Evolutionary conservation across 768 basidiomycete species (phyloP).

Genomic region (Pulveroboletus sp.): DNA sequence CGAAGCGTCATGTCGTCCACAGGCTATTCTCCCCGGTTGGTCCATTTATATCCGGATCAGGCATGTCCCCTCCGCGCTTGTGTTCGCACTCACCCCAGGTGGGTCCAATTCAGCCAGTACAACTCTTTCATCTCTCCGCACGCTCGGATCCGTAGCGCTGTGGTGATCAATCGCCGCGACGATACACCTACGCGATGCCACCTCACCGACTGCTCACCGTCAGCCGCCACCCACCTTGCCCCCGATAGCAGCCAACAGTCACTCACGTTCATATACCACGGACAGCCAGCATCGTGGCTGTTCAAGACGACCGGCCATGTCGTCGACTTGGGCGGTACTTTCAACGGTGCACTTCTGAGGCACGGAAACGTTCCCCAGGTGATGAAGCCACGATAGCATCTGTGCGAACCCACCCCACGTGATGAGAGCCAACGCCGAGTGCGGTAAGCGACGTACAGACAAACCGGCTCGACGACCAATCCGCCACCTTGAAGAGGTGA

Average conservation of each 20-base stretch:
- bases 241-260: background rate
- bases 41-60: slow-evolving; percentile 20
- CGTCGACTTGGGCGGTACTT: too few relatives aligned
- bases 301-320: too few relatives aligned
- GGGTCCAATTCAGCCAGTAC: slow-evolving; percentile 30
- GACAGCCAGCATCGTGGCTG: slow-evolving; percentile 25
- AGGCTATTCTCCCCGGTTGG: slow-evolving; percentile 28
- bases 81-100: slow-evolving; percentile 21
- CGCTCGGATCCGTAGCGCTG: too few relatives aligned
- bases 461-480: slow-evolving; percentile 11
- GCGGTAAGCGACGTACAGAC: too few relatives aligned
- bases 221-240: background rate
- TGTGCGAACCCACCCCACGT: too few relatives aligned
- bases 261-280: slow-evolving; percentile 34
- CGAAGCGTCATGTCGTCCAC: slow-evolving; percentile 30
- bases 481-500: slow-evolving; percentile 29
- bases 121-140: slow-evolving; percentile 22
- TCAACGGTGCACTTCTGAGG: too few relatives aligned
- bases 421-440: too few relatives aligned
- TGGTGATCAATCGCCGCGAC: too few relatives aligned
- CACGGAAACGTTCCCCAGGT: too few relatives aligned
- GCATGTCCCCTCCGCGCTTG: too few relatives aligned
- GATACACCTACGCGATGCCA: slow-evolving; percentile 38
- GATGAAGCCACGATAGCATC: too few relatives aligned
- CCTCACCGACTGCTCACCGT: slow-evolving; percentile 28